Percentiles rank a stretch among this genome's conserved stretches.
phyloP scores from a whole-genome alignment of 495 filamentous ascomycete genomes.

The Geopyxis carbonaria region DNA sequence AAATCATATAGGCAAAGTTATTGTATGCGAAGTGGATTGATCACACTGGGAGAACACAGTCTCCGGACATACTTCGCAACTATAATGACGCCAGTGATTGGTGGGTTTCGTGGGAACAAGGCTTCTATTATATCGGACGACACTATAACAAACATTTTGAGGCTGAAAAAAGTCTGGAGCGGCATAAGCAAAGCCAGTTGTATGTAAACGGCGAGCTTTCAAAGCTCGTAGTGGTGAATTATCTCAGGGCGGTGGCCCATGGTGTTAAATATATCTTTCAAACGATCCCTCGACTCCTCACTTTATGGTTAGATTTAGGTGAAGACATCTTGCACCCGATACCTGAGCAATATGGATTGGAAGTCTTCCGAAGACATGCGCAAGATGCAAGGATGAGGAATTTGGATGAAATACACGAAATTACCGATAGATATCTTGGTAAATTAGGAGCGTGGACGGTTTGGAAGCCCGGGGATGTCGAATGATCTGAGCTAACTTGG shows the following conservation, averaged over 20 bases:
- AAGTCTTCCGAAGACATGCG: conserved; percentile 41
- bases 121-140: conserved; percentile 87
- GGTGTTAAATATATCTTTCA: conserved; percentile 92
- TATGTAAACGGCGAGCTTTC: conserved; percentile 60
- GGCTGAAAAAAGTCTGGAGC: conserved; percentile 60
- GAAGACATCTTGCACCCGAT: conserved; percentile 49
- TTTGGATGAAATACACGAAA: conserved; percentile 51
- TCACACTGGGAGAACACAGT: conserved; percentile 73
- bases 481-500: conserved; percentile 2
- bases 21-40: conserved; percentile 95
- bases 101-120: conserved; percentile 68
- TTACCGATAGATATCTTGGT: conserved; percentile 54
- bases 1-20: no score
- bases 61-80: conserved; percentile 52
- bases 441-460: conserved; percentile 61
- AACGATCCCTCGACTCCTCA: conserved; percentile 74
- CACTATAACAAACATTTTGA: conserved; percentile 96
- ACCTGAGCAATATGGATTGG: conserved; percentile 48
- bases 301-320: conserved; percentile 85
- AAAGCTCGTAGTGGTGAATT: conserved; percentile 85
- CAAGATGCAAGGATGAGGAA: conserved; percentile 42
- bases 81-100: conserved; percentile 47
- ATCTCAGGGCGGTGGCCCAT: conserved; percentile 64
- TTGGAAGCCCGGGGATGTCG: conserved; percentile 9
- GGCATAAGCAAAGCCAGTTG: conserved; percentile 40